Percentiles rank a stretch among this genome's conserved stretches.
Evolutionary conservation across 208 protist genomes (phyloP).

Genomic region (Wallacemonas collosoma): DNA sequence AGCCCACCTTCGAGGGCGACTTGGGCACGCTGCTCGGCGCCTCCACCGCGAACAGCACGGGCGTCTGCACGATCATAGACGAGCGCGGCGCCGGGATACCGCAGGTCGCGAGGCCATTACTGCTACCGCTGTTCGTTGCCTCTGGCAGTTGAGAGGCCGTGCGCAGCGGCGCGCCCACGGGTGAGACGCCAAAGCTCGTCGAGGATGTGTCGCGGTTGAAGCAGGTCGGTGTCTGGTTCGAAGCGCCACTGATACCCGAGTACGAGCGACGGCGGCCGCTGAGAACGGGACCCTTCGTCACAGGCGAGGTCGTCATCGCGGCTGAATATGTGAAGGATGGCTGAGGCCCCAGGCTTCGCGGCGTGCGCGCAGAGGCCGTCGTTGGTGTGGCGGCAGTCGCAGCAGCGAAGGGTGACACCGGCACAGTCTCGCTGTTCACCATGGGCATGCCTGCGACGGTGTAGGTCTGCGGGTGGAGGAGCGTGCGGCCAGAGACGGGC

Average conservation of each 20-base stretch:
- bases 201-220: slow-evolving; percentile 1
- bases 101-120: not conserved
- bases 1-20: slow-evolving; percentile 7
- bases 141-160: not conserved
- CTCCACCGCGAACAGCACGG: not conserved
- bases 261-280: slow-evolving; percentile 6
- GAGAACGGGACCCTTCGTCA: not conserved
- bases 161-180: not conserved
- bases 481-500: not conserved
- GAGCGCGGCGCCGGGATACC: slow-evolving; percentile 8
- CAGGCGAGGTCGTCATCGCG: not conserved
- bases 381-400: not conserved
- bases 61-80: not conserved
- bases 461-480: not conserved
- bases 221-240: slow-evolving; percentile 5
- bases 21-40: not conserved
- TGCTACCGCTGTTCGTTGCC: not conserved
- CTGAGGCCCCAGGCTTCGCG: not conserved
- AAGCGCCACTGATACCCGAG: slow-evolving; percentile 6
- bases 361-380: not conserved
- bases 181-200: slow-evolving; percentile 1
- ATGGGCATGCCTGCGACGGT: not conserved
- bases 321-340: not conserved
- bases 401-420: not conserved
- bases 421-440: not conserved